Evolutionary conservation across 768 basidiomycete species (phyloP).

Genomic region (Rhizopogon rudus): DNA sequence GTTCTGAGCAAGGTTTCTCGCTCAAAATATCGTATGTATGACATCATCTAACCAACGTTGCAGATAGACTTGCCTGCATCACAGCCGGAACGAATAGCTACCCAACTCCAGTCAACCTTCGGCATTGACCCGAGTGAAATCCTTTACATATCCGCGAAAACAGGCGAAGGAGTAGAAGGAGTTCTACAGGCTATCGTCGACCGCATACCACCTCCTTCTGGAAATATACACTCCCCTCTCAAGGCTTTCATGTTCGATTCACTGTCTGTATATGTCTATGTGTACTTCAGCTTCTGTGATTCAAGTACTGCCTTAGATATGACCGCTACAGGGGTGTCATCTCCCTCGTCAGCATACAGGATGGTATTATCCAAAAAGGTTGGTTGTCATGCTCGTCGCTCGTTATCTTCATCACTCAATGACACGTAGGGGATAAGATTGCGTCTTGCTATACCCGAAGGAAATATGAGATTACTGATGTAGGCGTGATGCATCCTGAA

Average conservation of each 20-base stretch:
- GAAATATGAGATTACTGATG: slow-evolving; percentile 82
- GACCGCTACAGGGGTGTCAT: slow-evolving; percentile 96
- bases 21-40: not conserved
- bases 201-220: slow-evolving; percentile 77
- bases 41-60: slow-evolving; percentile 2
- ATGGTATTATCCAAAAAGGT: slow-evolving; percentile 83
- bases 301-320: slow-evolving; percentile 49
- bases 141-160: slow-evolving; percentile 87
- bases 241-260: slow-evolving; percentile 94
- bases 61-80: slow-evolving; percentile 93
- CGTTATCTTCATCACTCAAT: not conserved
- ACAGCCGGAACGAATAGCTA: slow-evolving; percentile 72
- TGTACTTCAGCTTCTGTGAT: slow-evolving; percentile 1
- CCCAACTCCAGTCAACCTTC: slow-evolving; percentile 79
- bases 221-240: slow-evolving; percentile 46
- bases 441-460: slow-evolving; percentile 79
- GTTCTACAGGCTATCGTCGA: slow-evolving; percentile 80
- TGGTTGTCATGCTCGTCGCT: slow-evolving; percentile 3
- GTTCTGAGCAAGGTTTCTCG: slow-evolving; percentile 81
- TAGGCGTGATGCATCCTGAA: slow-evolving; percentile 89
- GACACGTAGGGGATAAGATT: slow-evolving; percentile 77
- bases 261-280: slow-evolving; percentile 45
- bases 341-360: slow-evolving; percentile 78
- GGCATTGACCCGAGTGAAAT: slow-evolving; percentile 73
- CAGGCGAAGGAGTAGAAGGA: slow-evolving; percentile 73